A percentile compares a stretch with the other conserved stretches of the same genome.
Conservation (phyloP, 352 stramenopile species). For the Pythium catenulatum region DNA sequence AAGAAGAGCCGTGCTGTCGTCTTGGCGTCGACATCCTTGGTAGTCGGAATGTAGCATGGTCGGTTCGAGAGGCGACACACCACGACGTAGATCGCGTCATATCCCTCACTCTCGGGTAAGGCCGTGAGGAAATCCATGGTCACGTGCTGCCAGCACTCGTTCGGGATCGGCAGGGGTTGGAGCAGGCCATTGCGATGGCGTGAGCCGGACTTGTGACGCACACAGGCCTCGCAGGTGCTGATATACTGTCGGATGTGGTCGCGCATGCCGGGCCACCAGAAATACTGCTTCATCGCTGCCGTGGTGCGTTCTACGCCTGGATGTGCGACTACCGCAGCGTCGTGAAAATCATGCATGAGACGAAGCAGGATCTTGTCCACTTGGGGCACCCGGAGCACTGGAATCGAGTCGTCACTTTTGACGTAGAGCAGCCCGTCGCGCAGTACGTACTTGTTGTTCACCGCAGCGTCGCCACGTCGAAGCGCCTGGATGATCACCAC, state of each 20-base stretch:
- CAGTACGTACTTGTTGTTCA: neutral
- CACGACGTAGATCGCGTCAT: constrained; percentile 46
- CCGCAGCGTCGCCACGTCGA: neutral
- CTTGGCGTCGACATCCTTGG: constrained; percentile 38
- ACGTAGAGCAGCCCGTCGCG: neutral
- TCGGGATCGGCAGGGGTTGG: constrained; percentile 24
- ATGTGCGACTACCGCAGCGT: constrained; percentile 7
- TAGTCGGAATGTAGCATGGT: constrained; percentile 46
- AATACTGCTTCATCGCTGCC: constrained; percentile 24
- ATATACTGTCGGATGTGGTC: constrained; percentile 37
- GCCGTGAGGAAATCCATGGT: constrained; percentile 55
- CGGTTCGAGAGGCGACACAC: constrained; percentile 37
- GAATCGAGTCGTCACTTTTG: neutral
- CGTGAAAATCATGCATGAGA: constrained; percentile 37
- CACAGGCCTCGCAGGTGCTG: constrained; percentile 39
- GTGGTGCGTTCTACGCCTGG: constrained; percentile 25
- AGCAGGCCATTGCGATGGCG: constrained; percentile 17
- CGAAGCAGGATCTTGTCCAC: neutral
- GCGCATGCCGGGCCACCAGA: constrained; percentile 29
- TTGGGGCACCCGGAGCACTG: neutral
- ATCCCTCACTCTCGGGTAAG: constrained; percentile 8
- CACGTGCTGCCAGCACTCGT: constrained; percentile 46
- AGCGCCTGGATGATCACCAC: neutral
- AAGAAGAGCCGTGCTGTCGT: constrained; percentile 47
- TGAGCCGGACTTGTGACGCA: constrained; percentile 35